Conservation (phyloP, 345 rosid genomes). For the Rhodomyrtus tomentosa region DNA sequence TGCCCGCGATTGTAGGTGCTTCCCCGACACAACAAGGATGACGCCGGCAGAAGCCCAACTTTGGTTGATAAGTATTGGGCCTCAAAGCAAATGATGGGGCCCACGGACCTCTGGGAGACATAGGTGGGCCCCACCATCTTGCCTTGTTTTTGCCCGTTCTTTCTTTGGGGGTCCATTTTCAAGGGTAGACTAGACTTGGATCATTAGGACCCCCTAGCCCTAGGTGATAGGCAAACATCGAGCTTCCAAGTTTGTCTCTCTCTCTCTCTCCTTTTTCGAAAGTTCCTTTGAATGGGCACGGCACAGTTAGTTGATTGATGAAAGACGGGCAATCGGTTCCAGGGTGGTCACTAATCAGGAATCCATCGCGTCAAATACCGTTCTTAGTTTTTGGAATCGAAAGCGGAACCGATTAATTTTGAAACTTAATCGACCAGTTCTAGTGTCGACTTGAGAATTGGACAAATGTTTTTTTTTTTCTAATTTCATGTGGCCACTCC, state of each 20-base stretch:
- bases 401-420: fast-evolving
- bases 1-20: neutral
- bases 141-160: neutral
- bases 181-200: neutral
- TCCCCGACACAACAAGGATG: neutral
- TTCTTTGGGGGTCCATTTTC: neutral
- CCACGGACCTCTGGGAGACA: neutral
- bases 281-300: neutral
- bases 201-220: neutral
- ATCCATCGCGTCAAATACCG: fast-evolving
- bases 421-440: fast-evolving
- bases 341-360: neutral
- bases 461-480: too few species aligned
- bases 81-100: neutral
- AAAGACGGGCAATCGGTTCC: neutral
- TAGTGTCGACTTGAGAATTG: too few species aligned
- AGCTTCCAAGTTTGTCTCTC: neutral
- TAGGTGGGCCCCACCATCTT: neutral
- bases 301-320: too few species aligned
- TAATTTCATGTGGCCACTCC: too few species aligned
- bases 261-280: neutral
- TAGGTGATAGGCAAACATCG: neutral
- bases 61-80: neutral
- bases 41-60: neutral
- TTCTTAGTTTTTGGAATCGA: neutral